A percentile compares a stretch with the other conserved stretches of the same genome.
Evolutionary conservation across 106 monocot genomes (phyloP).

Genomic region (Agapanthus africanus): DNA sequence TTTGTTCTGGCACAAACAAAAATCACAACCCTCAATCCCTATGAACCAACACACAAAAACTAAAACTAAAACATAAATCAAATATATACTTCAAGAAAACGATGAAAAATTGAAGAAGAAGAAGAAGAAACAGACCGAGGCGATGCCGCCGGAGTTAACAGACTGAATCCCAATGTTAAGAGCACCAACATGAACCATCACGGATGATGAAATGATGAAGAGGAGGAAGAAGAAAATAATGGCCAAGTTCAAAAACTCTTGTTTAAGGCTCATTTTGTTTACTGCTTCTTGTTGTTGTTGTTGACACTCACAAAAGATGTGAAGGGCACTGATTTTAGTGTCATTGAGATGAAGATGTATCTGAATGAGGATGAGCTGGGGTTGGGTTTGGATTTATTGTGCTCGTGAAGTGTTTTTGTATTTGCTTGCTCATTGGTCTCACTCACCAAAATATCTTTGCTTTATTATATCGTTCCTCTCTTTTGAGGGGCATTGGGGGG

Average conservation of each 20-base stretch:
- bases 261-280: background rate
- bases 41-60: background rate
- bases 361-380: conserved; percentile 5
- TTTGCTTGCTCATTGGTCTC: background rate
- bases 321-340: background rate
- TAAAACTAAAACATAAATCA: background rate
- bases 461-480: background rate
- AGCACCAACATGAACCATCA: conserved; percentile 5
- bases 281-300: background rate
- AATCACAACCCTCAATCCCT: background rate
- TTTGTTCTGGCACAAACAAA: conserved; percentile 23
- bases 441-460: background rate
- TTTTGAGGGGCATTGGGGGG: no score
- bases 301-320: background rate
- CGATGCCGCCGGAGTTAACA: conserved; percentile 8
- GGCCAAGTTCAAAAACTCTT: conserved; percentile 3
- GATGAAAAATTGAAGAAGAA: background rate
- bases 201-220: background rate
- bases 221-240: no score
- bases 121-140: conserved; percentile 18
- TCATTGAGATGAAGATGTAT: background rate
- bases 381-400: conserved; percentile 1
- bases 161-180: conserved; percentile 53
- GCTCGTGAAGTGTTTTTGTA: conserved; percentile 10
- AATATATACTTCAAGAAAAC: background rate